A percentile compares a stretch with the other conserved stretches of the same genome.
These are phyloP conservation scores for Capsicum pubescens DNA, from an alignment of 257 asterid species.

Conservation along the genomic window DNA sequence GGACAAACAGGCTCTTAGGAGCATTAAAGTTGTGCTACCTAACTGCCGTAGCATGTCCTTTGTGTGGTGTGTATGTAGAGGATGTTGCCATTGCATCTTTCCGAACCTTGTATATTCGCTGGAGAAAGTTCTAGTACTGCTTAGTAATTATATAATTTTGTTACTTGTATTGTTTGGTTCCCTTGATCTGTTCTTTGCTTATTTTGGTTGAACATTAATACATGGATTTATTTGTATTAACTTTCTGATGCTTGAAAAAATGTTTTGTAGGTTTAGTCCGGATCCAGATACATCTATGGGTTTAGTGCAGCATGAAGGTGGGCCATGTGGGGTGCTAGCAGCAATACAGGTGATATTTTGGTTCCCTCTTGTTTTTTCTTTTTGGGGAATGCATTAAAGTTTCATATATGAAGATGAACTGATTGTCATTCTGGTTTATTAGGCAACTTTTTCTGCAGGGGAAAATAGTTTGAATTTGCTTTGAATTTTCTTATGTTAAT, in stretches of 20 bases:
- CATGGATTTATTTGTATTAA: neutral
- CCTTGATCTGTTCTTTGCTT: conserved; percentile 2
- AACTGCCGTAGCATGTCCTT: conserved; percentile 21
- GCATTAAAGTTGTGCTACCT: neutral
- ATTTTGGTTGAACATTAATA: conserved; percentile 13
- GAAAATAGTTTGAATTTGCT: neutral
- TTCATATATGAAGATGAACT: conserved; percentile 21
- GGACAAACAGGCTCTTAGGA: neutral
- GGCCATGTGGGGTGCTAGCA: conserved; percentile 98
- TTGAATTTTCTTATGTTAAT: neutral
- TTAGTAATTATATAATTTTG: conserved; percentile 6
- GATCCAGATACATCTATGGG: conserved; percentile 98
- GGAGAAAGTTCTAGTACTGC: neutral
- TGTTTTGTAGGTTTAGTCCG: conserved; percentile 74
- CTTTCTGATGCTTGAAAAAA: conserved; percentile 35
- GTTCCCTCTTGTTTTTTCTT: conserved; percentile 30
- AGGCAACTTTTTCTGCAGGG: neutral
- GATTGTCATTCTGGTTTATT: conserved; percentile 15
- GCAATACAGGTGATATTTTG: conserved; percentile 81
- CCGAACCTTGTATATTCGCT: neutral
- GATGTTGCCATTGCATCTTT: conserved; percentile 21
- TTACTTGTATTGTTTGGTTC: conserved; percentile 13
- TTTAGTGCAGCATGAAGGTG: conserved; percentile 98
- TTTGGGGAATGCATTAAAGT: neutral
- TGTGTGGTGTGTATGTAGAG: neutral